phyloP scores from a whole-genome alignment of 2,329 filamentous ascomycete species.

The Davidsoniella virescens region DNA sequence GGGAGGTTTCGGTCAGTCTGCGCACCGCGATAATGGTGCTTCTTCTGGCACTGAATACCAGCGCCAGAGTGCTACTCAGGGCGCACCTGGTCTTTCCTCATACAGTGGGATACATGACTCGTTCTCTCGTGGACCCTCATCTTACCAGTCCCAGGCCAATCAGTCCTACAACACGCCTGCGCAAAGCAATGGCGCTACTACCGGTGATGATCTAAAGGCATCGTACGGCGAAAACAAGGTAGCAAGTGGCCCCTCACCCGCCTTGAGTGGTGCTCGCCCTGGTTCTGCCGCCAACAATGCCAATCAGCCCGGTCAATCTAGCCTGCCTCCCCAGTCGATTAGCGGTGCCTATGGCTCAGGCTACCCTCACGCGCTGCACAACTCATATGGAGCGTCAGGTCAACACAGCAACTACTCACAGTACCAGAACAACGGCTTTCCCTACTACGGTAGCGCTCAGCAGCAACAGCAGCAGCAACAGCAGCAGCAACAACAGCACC shows the following conservation, averaged over 20 bases:
- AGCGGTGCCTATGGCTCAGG: conserved; percentile 29
- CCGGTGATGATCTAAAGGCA: conserved; percentile 38
- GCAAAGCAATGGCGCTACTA: conserved; percentile 27
- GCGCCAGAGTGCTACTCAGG: conserved; percentile 34
- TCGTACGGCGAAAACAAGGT: conserved; percentile 41
- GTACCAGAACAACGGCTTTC: conserved; percentile 29
- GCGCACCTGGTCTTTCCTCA: conserved; percentile 33
- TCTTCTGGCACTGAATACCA: conserved; percentile 36
- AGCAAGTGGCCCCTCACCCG: conserved; percentile 36
- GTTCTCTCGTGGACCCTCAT: conserved; percentile 35
- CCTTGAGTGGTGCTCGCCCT: conserved; percentile 37
- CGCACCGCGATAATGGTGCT: conserved; percentile 33
- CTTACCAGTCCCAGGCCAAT: conserved; percentile 37
- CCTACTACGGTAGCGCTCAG: conserved; percentile 27
- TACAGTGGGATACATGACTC: conserved; percentile 30
- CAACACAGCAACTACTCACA: conserved; percentile 40
- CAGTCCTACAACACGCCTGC: conserved; percentile 36
- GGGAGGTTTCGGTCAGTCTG: conserved; percentile 35
- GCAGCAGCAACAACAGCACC: conserved; percentile 15
- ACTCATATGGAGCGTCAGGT: conserved; percentile 37
- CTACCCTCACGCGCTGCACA: conserved; percentile 37
- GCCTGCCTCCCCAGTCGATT: conserved; percentile 40
- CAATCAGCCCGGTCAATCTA: conserved; percentile 31
- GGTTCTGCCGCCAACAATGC: conserved; percentile 39
- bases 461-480: conserved; percentile 23